phyloP scores from a whole-genome alignment of 2,329 filamentous ascomycete species.

The Apiospora kogelbergensis region DNA sequence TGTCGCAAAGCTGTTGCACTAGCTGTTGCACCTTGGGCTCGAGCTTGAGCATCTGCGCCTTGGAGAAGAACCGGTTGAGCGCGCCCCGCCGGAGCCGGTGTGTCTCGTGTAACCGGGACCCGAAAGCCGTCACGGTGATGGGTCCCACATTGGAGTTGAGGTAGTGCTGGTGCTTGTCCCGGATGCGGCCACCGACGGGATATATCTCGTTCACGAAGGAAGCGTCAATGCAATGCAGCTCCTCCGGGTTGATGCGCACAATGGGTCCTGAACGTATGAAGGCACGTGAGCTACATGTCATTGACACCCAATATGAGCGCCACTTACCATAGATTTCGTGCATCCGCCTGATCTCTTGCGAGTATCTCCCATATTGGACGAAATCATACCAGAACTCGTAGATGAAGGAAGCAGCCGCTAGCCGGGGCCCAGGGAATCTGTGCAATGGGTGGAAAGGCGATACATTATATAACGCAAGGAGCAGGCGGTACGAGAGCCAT shows the following conservation, averaged over 20 bases:
- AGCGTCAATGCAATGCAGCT: conserved; percentile 13
- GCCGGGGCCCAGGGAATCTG: conserved; percentile 22
- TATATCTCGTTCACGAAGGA: conserved; percentile 15
- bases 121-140: conserved; percentile 11
- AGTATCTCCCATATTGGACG: conserved; percentile 18
- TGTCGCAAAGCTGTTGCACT: conserved; percentile 26
- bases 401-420: conserved; percentile 19
- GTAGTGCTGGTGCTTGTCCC: conserved; percentile 13
- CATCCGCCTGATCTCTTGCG: conserved; percentile 20
- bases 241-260: conserved; percentile 14
- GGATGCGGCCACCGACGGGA: conserved; percentile 10
- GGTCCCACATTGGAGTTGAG: conserved; percentile 3
- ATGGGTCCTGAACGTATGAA: conserved; percentile 4
- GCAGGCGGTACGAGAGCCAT: conserved; percentile 12
- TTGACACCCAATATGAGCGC: background rate
- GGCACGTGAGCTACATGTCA: too few species aligned
- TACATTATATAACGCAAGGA: conserved; percentile 21
- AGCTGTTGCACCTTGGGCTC: conserved; percentile 14
- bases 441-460: conserved; percentile 23
- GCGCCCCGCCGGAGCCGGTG: conserved; percentile 32
- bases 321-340: conserved; percentile 24
- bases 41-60: conserved; percentile 26
- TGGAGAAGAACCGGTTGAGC: conserved; percentile 34
- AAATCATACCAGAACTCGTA: conserved; percentile 24
- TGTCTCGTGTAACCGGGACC: conserved; percentile 27